Base-by-base conservation (phyloP, 2,329 filamentous ascomycete genomes). In the Beauveria pseudobassiana region DNA sequence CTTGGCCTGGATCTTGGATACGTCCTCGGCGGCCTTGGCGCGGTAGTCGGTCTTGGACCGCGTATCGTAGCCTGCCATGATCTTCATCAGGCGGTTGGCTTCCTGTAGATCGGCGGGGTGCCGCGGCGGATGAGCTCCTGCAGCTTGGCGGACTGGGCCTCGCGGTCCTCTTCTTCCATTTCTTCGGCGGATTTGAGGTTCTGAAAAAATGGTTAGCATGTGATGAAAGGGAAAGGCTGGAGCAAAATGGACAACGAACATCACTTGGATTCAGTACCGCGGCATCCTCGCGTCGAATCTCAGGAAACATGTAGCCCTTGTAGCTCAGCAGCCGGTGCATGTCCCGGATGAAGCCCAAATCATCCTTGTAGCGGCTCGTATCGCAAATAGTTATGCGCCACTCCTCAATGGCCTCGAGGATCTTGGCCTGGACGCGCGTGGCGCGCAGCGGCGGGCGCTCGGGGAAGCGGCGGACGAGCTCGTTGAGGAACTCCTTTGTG, bases 341-440 rank as follows among this genome's bases (percentile, higher is more conserved):
- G 74, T 99, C 95, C 71, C 95, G 80, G 70, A 99, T 96, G 73
- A 96, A 96, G 6, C 95, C 95, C 67, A 99, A 73, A 72, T 99
- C 95, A 71, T 98, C 93, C 80, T 95, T 96, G 81, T 99, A 97
- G 68, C 93, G 85, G 73, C 92, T 97, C 46, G 93, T 99, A 75
- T 96, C 91, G 80, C 95, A 99, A 81, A 99, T 98, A 57, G 95
- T 99, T 69, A 91, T 87, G 74, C 93, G 86, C 95, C 95, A 99
- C 83, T 99, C 95, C 77, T 98, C 95, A 72, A 99, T 96, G 67
- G 92, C 86, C 77, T 97, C 95, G 67, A 99, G 83, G 63, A 99
- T 97, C 78, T 91, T 91, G 73, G 86, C 83, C 80, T 98, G 95
- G 42, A 97, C 93, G 65, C 93, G 85, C 49, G 90, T 91, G 49